These are phyloP conservation scores for Limonium bicolor DNA, from an alignment of 148 eudicot species.

Conservation along the genomic window DNA sequence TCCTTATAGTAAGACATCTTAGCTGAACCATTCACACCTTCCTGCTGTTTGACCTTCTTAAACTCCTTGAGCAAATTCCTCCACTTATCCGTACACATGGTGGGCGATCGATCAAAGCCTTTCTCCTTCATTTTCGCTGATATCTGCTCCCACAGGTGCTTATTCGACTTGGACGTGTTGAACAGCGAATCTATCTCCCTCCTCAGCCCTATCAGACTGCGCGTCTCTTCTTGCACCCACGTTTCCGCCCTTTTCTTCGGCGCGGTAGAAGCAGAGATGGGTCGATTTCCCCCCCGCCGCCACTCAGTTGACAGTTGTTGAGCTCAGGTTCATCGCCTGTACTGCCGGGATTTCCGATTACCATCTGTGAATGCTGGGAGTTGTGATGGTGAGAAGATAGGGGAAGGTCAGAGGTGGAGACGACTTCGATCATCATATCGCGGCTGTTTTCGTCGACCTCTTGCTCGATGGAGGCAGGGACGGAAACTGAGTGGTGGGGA, in stretches of 20 bases:
- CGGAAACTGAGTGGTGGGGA: not conserved
- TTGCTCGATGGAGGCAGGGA: not conserved
- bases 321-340: conserved; percentile 12
- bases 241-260: conserved; percentile 77
- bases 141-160: conserved; percentile 87
- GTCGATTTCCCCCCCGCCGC: conserved; percentile 1
- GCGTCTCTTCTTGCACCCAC: conserved; percentile 75
- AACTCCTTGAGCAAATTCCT: conserved; percentile 74
- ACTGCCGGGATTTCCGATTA: conserved; percentile 11
- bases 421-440: conserved; percentile 36
- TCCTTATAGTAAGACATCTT: conserved; percentile 72
- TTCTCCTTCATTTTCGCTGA: conserved; percentile 65
- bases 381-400: conserved; percentile 13
- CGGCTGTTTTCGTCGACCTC: conserved; percentile 10
- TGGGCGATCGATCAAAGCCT: conserved; percentile 87
- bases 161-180: conserved; percentile 74
- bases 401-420: conserved; percentile 11
- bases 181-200: conserved; percentile 48
- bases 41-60: conserved; percentile 44
- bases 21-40: conserved; percentile 18
- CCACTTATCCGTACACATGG: conserved; percentile 98
- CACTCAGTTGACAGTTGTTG: not conserved
- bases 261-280: conserved; percentile 4
- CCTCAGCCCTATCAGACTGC: conserved; percentile 37
- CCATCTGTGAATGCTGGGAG: conserved; percentile 19